These are phyloP conservation scores for Arxiozyma slooffiae DNA, from an alignment of 1,139 yeast genomes.

Conservation along the genomic window DNA sequence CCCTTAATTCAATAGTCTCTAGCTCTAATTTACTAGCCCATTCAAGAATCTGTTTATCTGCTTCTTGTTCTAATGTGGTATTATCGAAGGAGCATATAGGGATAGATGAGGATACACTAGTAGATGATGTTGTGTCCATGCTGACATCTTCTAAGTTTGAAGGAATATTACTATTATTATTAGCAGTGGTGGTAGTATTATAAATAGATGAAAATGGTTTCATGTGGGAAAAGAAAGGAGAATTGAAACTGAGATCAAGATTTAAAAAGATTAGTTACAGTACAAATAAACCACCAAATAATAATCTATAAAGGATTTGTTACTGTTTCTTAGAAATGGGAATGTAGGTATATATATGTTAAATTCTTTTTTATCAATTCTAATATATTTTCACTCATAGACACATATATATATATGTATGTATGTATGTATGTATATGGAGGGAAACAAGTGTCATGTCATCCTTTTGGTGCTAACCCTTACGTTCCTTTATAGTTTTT, in stretches of 20 bases:
- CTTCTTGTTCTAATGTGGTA: slow-evolving; percentile 13
- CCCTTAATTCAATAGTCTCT: slow-evolving; percentile 36
- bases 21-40: slow-evolving; percentile 41
- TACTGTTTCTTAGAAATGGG: background rate
- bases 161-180: background rate
- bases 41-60: slow-evolving; percentile 32
- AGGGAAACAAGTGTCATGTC: background rate
- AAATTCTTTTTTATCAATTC: too few relatives aligned
- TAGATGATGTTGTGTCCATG: slow-evolving; percentile 6
- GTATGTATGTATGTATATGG: background rate
- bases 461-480: background rate
- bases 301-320: too few relatives aligned
- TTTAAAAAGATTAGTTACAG: background rate
- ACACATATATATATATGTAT: background rate
- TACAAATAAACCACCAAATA: too few relatives aligned
- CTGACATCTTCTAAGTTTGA: slow-evolving; percentile 1
- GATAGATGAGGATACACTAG: background rate
- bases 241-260: background rate
- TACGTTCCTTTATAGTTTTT: background rate
- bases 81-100: slow-evolving; percentile 2
- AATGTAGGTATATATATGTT: too few relatives aligned
- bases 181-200: background rate
- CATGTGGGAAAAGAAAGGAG: background rate
- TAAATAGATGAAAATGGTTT: background rate
- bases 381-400: too few relatives aligned